Conservation (phyloP, 768 basidiomycete genomes). For the Lenzites betulinus region DNA sequence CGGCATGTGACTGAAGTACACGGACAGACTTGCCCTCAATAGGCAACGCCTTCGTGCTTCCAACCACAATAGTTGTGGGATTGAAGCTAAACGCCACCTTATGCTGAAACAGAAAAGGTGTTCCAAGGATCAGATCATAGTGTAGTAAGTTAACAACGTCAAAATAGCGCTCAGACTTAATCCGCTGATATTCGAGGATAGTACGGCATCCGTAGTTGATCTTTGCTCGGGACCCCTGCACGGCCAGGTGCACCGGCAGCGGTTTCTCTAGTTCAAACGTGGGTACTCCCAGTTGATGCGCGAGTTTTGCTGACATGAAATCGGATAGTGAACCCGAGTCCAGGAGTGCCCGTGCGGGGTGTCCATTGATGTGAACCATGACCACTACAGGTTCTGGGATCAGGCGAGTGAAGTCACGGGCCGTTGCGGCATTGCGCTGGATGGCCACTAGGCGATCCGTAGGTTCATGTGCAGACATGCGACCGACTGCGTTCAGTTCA, state of each 20-base stretch:
- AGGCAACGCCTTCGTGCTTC: background rate
- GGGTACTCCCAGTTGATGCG: conserved; percentile 28
- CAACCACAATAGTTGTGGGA: conserved; percentile 4
- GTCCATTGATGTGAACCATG: conserved; percentile 21
- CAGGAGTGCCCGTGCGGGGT: conserved; percentile 17
- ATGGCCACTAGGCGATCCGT: background rate
- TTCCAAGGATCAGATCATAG: conserved; percentile 30
- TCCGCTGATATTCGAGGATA: conserved; percentile 2
- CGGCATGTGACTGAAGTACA: background rate
- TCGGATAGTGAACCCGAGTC: conserved; percentile 34
- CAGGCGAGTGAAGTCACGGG: background rate
- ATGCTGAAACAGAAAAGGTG: conserved; percentile 28
- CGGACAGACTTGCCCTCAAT: background rate
- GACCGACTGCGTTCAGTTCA: background rate
- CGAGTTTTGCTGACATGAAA: conserved; percentile 33
- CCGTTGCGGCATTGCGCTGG: conserved; percentile 5
- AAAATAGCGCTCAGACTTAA: background rate
- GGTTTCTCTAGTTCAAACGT: conserved; percentile 24
- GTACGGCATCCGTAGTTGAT: conserved; percentile 21
- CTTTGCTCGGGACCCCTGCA: conserved; percentile 32
- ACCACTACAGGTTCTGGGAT: conserved; percentile 22
- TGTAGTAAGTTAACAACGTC: conserved; percentile 12
- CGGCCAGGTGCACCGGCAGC: conserved; percentile 32
- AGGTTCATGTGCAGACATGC: background rate
- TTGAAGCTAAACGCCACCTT: conserved; percentile 13